These are phyloP conservation scores for Arthroderma sp. DNA, from an alignment of 2,329 filamentous ascomycete species.

Conservation along the genomic window DNA sequence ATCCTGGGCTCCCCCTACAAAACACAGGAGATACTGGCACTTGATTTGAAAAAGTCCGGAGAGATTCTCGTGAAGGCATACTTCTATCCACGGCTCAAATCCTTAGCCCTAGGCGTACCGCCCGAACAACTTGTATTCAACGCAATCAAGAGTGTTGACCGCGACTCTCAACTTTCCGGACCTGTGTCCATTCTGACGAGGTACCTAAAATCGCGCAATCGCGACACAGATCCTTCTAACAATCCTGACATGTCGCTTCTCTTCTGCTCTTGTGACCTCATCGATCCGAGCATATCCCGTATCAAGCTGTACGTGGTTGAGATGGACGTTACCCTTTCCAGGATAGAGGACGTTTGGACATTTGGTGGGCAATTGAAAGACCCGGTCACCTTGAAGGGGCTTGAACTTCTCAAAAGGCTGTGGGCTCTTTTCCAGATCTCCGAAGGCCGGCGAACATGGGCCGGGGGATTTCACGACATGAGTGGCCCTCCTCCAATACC, in stretches of 20 bases:
- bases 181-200: not conserved
- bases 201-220: not conserved
- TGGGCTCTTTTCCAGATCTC: slow-evolving; percentile 1
- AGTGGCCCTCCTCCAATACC: no score
- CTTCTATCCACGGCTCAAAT: slow-evolving; percentile 12
- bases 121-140: not conserved
- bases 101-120: slow-evolving; percentile 2
- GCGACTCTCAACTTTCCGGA: not conserved
- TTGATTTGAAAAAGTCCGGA: slow-evolving; percentile 9
- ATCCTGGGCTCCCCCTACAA: slow-evolving; percentile 5
- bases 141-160: slow-evolving; percentile 1
- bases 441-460: no score
- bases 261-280: slow-evolving; percentile 12
- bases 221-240: not conserved
- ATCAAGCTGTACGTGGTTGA: slow-evolving; percentile 13
- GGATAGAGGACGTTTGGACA: slow-evolving; percentile 12
- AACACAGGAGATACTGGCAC: slow-evolving; percentile 11
- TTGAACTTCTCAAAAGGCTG: slow-evolving; percentile 10
- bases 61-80: slow-evolving; percentile 12
- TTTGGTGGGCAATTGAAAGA: slow-evolving; percentile 9
- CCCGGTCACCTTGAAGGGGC: slow-evolving; percentile 5
- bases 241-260: not conserved
- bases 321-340: slow-evolving; percentile 8
- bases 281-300: slow-evolving; percentile 9
- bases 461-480: no score